phyloP scores from a whole-genome alignment of 139 green algal genomes.

The Auxenochlorella pyrenoidosa region DNA sequence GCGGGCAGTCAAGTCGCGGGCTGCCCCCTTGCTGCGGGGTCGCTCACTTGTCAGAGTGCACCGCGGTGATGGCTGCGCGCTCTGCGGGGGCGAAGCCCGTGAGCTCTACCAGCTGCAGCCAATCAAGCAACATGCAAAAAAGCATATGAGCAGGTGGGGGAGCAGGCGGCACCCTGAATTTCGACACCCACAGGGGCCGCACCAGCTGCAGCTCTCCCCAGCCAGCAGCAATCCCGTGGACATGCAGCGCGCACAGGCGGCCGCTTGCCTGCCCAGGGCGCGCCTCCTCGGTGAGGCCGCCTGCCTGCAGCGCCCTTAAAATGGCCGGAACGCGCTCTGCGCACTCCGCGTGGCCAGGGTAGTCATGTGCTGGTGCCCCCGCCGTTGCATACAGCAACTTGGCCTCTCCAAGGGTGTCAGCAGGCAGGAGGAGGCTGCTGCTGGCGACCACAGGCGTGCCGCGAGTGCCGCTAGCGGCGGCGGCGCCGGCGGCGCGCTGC shows the following conservation, averaged over 20 bases:
- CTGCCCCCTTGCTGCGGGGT: too few relatives aligned
- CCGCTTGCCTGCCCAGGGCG: constrained; percentile 19
- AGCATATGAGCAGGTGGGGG: not conserved
- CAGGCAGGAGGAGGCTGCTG: constrained; percentile 13
- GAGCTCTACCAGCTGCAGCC: constrained; percentile 40
- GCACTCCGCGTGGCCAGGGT: constrained; percentile 67
- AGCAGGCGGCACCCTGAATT: not conserved
- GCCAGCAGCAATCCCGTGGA: too few relatives aligned
- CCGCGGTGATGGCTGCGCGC: constrained; percentile 46
- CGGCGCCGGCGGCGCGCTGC: not conserved
- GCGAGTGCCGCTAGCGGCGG: not conserved
- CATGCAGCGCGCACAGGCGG: not conserved
- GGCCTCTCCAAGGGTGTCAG: not conserved
- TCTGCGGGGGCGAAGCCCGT: constrained; percentile 31
- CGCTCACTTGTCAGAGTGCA: constrained; percentile 54
- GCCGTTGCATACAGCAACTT: constrained; percentile 37
- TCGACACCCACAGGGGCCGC: too few relatives aligned
- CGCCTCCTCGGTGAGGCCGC: constrained; percentile 28
- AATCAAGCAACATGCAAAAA: not conserved
- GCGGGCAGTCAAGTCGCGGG: too few relatives aligned
- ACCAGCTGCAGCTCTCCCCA: too few relatives aligned
- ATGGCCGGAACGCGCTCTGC: constrained; percentile 64
- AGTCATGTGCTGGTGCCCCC: constrained; percentile 44
- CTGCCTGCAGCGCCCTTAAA: constrained; percentile 42
- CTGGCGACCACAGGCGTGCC: not conserved